Evolutionary conservation across 2,329 filamentous ascomycete genomes (phyloP).

Genomic region (Ceratocystis lukuohia): DNA sequence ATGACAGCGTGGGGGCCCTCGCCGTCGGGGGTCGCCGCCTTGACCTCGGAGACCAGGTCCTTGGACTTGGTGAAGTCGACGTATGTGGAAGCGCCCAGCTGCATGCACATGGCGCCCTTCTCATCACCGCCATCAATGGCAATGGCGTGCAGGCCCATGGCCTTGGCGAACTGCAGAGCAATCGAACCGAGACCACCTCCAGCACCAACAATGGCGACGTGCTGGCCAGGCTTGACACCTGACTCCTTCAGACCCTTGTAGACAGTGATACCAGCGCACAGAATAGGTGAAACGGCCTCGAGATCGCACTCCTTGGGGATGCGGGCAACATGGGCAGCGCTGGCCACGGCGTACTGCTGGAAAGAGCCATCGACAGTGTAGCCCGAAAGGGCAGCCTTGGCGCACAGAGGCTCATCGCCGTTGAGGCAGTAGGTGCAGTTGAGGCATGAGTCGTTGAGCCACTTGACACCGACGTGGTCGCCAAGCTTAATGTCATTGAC

Average conservation of each 20-base stretch:
- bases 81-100: conserved; percentile 58
- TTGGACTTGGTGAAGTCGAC: conserved; percentile 68
- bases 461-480: conserved; percentile 80
- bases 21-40: conserved; percentile 64
- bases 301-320: conserved; percentile 66
- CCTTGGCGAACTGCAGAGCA: conserved; percentile 76
- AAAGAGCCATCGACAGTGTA: conserved; percentile 90
- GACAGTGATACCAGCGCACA: conserved; percentile 77
- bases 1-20: conserved; percentile 79
- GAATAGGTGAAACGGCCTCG: conserved; percentile 63
- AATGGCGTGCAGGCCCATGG: conserved; percentile 71
- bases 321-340: conserved; percentile 70
- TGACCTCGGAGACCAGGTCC: conserved; percentile 74
- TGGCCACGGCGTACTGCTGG: conserved; percentile 83
- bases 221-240: conserved; percentile 57
- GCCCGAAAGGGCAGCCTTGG: conserved; percentile 61
- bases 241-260: conserved; percentile 90
- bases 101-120: conserved; percentile 57
- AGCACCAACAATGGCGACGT: conserved; percentile 72
- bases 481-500: conserved; percentile 69
- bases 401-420: conserved; percentile 71
- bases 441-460: conserved; percentile 81
- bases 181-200: conserved; percentile 70
- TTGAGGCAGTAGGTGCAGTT: conserved; percentile 71
- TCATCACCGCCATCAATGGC: conserved; percentile 75